Base-by-base conservation (phyloP, 805 yeast species). In the Jamesozyma jinghongensis region DNA sequence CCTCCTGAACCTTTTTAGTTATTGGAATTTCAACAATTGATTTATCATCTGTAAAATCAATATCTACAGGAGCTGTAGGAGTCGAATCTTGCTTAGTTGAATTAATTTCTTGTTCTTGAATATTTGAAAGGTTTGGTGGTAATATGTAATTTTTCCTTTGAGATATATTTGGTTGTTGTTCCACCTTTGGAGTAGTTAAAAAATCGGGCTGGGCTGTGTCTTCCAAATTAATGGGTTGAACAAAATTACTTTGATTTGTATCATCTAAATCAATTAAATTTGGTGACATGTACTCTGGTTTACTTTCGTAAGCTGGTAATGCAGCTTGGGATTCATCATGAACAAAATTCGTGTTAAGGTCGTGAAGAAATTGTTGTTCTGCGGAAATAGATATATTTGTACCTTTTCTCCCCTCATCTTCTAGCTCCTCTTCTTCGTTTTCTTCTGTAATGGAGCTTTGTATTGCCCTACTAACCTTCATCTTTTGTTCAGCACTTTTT, bases 211-310 rank as follows among this genome's bases (percentile, higher is more conserved):
- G 62, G 11, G 53, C 57, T n/a, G 34, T 36, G 13, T 38, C 11
- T 13, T n/a, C 13, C 25, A 26, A 19, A 7, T 25, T 19, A 32
- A 26, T 31, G 8, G 14, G 5, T 3, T 26, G 27, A 3, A 22
- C 22, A 27, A 26, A 38, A 25, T 32, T 26, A 5, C 28, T 29
- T 4, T 40, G 45, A 33, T 50, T 46, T 5, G 39, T 42, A 32
- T 61, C 68, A 35, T 54, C 57, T 3, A 67, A 44, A 40, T 67
- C 65, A 16, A 67, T 65, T 27, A 67, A 44, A 37, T 66, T 60
- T 19, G 71, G 71, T 1, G 66, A 54, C 11, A 35, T 5, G 1
- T 16, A n/a, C 14, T n/a, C 16, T 20, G 28, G 31, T 12, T 3
- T 19, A 13, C 31, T 26, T 20, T 36, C 36, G 5, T 18, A 25